Base-by-base conservation (phyloP, 306 rosid species). In the Prunus kanzakura region DNA sequence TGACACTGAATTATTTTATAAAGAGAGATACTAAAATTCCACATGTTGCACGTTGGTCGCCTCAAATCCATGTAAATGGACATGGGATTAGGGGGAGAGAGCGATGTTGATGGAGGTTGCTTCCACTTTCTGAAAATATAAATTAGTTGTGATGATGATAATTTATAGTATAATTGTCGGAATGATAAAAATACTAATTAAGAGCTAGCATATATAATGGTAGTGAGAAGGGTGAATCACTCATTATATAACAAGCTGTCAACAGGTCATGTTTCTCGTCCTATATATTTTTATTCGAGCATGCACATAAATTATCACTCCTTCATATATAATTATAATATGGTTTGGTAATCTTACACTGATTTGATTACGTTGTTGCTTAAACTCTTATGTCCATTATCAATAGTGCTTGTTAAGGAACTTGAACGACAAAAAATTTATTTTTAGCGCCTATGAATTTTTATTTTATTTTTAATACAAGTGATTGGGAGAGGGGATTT, bases 301-400 rank as follows among this genome's bases (percentile, higher is more conserved):
- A 75, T 62, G 63, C 69, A 72, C 29, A 25, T 15, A 41, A 43
- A 73, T 67, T 57, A 76, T 72, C 67, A 79, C 58, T 47, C 66
- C 72, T 69, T 54, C 81, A 71, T 20, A 20, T 20, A 20, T 79
- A 22, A 60, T 79, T 52, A 18, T 35, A 29, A 30, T 14, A 0
- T 13, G 67, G 67, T 79, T 45, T 77, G 54, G 76, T 66, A 55
- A 82, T 82, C 79, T 82, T 55, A 50, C 30, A 66, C 29, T 46
- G 57, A 71, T 75, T 56, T 72, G 84, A 72, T 65, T 56, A 81
- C 64, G 69, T 43, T 52, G 66, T 30, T 29, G 41, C 51, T 82
- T 78, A 66, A 58, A 23, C n/a, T 61, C 58, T 80, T 56, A 69
- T 79, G 83, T 88, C 88, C 71, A 79, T 78, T 60, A 63, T 76